Percentiles rank a stretch among this genome's conserved stretches.
Evolutionary conservation across 192 early-diverging fungal species (phyloP).

Genomic region (Coemansia sp.): DNA sequence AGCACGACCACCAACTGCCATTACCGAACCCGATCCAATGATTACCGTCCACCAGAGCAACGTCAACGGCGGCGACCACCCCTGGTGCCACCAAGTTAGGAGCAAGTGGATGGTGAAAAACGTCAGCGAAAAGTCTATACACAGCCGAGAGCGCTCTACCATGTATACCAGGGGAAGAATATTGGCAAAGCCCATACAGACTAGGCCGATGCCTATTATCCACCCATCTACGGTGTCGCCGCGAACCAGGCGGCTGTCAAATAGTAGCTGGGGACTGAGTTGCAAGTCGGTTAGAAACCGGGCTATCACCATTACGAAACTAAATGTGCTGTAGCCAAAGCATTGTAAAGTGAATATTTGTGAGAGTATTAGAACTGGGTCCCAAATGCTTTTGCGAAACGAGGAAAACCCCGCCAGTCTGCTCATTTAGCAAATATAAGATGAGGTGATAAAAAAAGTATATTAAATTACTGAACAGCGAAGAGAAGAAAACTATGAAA

Average conservation of each 20-base stretch:
- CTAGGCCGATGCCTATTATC: slow-evolving; percentile 18
- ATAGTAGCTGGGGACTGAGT: slow-evolving; percentile 31
- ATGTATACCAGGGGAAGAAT: slow-evolving; percentile 49
- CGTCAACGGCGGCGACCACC: slow-evolving; percentile 14
- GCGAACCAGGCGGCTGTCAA: slow-evolving; percentile 31
- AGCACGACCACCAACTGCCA: slow-evolving; percentile 45
- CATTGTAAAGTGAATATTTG: slow-evolving; percentile 54
- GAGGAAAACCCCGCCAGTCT: slow-evolving; percentile 22
- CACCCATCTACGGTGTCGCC: slow-evolving; percentile 49
- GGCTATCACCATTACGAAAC: slow-evolving; percentile 18
- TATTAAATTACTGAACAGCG: background rate
- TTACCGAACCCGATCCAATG: slow-evolving; percentile 9
- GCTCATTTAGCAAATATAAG: background rate
- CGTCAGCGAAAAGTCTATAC: slow-evolving; percentile 52
- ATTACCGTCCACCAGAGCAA: slow-evolving; percentile 36
- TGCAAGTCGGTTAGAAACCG: slow-evolving; percentile 22
- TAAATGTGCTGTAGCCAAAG: slow-evolving; percentile 42
- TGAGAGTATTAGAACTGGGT: slow-evolving; percentile 49
- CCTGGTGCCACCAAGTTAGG: slow-evolving; percentile 33
- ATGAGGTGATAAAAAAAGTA: background rate
- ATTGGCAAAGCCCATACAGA: slow-evolving; percentile 27
- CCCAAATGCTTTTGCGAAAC: slow-evolving; percentile 43
- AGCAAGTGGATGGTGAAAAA: slow-evolving; percentile 45
- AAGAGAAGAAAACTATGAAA: background rate
- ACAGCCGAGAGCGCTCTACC: slow-evolving; percentile 52